Evolutionary conservation across 192 early-diverging fungal species (phyloP).

Genomic region (Neocallimastix lanati): DNA sequence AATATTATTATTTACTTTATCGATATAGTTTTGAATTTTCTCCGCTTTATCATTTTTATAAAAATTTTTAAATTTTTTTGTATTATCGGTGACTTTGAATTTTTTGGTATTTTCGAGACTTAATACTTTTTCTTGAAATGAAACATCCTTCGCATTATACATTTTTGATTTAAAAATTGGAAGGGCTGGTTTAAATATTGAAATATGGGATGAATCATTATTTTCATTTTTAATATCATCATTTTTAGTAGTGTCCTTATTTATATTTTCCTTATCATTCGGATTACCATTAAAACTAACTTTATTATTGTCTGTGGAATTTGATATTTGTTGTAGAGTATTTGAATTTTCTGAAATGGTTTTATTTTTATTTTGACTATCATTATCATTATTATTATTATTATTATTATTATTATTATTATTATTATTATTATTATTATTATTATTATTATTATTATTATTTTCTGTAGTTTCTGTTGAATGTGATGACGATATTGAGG

Average conservation of each 20-base stretch:
- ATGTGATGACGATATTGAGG: no score
- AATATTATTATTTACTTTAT: background rate
- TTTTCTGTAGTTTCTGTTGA: no score
- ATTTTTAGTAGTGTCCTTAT: background rate
- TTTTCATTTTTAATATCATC: no score
- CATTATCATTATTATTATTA: no score
- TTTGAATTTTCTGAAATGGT: no score
- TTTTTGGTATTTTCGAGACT: background rate
- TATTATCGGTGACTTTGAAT: background rate
- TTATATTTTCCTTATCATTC: background rate
- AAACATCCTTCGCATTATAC: background rate
- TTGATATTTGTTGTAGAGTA: no score
- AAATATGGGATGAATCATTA: background rate
- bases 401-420: no score
- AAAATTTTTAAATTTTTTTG: background rate
- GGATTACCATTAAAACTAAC: no score
- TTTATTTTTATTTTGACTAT: no score
- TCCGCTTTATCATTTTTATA: background rate
- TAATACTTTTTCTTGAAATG: background rate
- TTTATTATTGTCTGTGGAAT: no score
- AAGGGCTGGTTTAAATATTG: background rate
- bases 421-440: no score
- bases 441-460: no score
- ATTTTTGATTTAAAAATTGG: background rate
- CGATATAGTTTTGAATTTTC: background rate